Evolutionary conservation across 345 rosid species (phyloP).

Genomic region (Sonneratia alba): DNA sequence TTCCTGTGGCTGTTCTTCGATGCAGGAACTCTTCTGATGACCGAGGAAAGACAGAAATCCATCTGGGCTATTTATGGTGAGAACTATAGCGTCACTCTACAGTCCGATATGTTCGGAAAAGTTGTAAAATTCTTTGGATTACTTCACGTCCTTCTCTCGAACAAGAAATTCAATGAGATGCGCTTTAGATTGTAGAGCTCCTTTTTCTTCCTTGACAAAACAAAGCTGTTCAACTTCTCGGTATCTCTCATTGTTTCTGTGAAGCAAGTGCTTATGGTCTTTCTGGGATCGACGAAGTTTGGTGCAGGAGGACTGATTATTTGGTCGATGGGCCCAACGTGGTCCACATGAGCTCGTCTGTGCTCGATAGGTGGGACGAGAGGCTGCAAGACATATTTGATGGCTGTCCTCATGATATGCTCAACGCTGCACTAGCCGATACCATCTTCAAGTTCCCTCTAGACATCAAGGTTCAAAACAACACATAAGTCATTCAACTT

Average conservation of each 20-base stretch:
- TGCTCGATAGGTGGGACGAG: constrained; percentile 51
- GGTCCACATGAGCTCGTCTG: constrained; percentile 22
- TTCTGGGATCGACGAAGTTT: constrained; percentile 22
- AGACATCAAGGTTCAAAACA: constrained; percentile 32
- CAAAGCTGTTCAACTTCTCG: too few relatives aligned
- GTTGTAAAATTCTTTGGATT: not conserved
- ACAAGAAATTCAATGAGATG: too few relatives aligned
- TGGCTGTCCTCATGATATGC: constrained; percentile 47
- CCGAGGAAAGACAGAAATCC: constrained; percentile 48
- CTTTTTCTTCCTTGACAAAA: too few relatives aligned
- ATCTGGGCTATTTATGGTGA: constrained; percentile 66
- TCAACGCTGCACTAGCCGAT: constrained; percentile 51
- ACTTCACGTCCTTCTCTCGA: not conserved
- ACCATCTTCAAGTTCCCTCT: constrained; percentile 39
- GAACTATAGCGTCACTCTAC: not conserved
- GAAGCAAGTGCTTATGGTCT: not conserved
- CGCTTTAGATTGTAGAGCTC: too few relatives aligned
- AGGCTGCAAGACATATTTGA: constrained; percentile 45
- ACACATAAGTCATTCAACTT: not conserved
- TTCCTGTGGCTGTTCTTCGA: not conserved
- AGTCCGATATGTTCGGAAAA: not conserved
- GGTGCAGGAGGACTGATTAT: constrained; percentile 63
- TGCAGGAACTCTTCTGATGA: constrained; percentile 58
- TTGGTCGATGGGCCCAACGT: constrained; percentile 54
- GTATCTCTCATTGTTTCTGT: not conserved